Evolutionary conservation across 164 flowering plant species (phyloP).

Genomic region (Pachysandra terminalis): DNA sequence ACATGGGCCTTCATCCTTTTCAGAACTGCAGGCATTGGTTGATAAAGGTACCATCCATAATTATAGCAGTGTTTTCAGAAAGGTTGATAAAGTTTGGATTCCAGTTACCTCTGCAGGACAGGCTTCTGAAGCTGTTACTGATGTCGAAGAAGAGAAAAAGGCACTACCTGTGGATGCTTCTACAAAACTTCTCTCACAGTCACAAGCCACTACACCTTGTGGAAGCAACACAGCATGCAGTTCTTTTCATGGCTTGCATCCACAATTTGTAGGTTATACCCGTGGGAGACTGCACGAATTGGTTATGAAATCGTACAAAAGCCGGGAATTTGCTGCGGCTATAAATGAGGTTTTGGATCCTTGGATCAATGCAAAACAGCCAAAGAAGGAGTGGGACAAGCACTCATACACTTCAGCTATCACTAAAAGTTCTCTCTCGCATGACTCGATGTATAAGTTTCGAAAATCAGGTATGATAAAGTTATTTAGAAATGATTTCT

Average conservation of each 20-base stretch:
- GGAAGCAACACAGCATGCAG: constrained; percentile 19
- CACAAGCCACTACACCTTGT: constrained; percentile 13
- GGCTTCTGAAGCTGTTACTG: constrained; percentile 29
- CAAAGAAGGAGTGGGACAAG: constrained; percentile 75
- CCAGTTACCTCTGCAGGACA: constrained; percentile 46
- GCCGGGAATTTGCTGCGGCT: constrained; percentile 89
- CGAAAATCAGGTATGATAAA: constrained; percentile 43
- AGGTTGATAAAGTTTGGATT: constrained; percentile 83
- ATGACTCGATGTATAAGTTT: constrained; percentile 19
- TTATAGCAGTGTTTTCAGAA: constrained; percentile 77
- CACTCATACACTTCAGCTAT: constrained; percentile 25
- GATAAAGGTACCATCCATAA: constrained; percentile 62
- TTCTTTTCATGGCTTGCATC: constrained; percentile 65
- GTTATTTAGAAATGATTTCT: neutral
- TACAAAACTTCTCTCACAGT: constrained; percentile 17
- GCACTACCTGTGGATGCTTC: constrained; percentile 25
- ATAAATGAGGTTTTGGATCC: constrained; percentile 94
- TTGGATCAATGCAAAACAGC: constrained; percentile 84
- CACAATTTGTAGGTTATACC: constrained; percentile 88
- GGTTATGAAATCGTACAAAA: constrained; percentile 95
- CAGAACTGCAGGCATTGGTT: constrained; percentile 58
- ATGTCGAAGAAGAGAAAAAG: constrained; percentile 22
- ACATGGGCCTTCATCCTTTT: constrained; percentile 67
- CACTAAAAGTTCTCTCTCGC: constrained; percentile 14
- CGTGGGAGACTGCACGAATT: constrained; percentile 91